Evolutionary conservation across 345 rosid species (phyloP), one percentile per base, ranked within the genome.

Genomic region (Lepidium sativum): DNA sequence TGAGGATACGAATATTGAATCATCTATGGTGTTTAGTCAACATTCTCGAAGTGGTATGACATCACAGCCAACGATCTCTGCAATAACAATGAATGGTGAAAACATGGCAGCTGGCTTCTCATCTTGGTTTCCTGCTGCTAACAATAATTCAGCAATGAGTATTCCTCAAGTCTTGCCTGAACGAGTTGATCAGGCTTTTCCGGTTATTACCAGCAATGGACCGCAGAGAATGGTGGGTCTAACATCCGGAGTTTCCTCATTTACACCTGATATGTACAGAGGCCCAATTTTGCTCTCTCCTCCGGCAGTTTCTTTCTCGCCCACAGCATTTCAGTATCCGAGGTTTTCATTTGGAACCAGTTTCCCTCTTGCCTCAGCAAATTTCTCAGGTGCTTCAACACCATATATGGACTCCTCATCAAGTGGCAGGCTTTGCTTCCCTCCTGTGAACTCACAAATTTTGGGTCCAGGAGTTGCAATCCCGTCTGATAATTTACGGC

Each of bases 241-340:
- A 18, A 29, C 86, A 57, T 48, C 80, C 16, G 80, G 77, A 16
- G 81, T 82, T 61, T 75, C 82, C n/a, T 76, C 86, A 16, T 84
- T 77, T 75, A 61, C 67, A 63, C 77, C 86, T 39, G 99, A 94
- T 55, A 40, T 78, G 21, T 88, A 75, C 67, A 80, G 95, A 66
- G 81, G 83, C 15, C 79, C 97, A 0, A 86, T 94, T 21, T 61
- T 94, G 58, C 75, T 87, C 6, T 84, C 99, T 39, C 79, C 96
- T 62, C 95, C 96, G 10, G 96, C 96, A 0, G 57, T 83, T 41
- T 74, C 99, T 1, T 88, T 82, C 53, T 84, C 82, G 27, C 65
- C 97, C 35, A 33, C 83, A 10, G 67, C 85, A 17, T 92, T 80
- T 67, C 99, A 86, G 69, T 92, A 86, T 79, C 82, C 97, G 0